Percentiles rank a stretch among this genome's conserved stretches.
These are phyloP conservation scores for Akanthomyces uredinophilus DNA, from an alignment of 2,329 filamentous ascomycete species.

Conservation along the genomic window DNA sequence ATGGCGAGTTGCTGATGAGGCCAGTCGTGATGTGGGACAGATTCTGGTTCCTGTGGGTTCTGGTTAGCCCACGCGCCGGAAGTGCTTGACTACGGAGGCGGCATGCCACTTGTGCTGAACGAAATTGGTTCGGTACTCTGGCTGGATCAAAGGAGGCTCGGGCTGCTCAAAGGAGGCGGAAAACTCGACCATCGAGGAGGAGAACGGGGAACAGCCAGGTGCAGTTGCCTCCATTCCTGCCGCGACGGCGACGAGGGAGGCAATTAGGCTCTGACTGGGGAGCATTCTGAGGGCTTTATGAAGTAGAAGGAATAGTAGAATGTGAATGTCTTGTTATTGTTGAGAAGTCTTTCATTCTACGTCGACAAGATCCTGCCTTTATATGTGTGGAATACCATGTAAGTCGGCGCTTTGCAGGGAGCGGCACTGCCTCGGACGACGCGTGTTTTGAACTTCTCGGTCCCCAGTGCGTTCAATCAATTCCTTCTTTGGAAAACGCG, in stretches of 20 bases:
- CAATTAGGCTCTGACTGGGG: not conserved
- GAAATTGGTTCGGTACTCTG: constrained; percentile 29
- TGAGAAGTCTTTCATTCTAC: too few species aligned
- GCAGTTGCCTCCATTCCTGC: not conserved
- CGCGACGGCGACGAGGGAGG: not conserved
- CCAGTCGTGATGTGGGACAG: constrained; percentile 34
- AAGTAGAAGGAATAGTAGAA: too few species aligned
- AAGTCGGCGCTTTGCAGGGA: too few species aligned
- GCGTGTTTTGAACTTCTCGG: too few species aligned
- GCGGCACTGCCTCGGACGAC: too few species aligned
- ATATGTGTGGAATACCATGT: too few species aligned
- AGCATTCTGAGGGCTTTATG: not conserved
- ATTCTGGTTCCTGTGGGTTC: constrained; percentile 28
- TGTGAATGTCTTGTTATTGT: too few species aligned
- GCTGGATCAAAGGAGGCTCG: constrained; percentile 26
- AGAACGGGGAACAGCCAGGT: constrained; percentile 22
- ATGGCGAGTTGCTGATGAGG: constrained; percentile 31
- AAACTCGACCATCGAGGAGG: constrained; percentile 24
- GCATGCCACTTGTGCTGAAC: constrained; percentile 36
- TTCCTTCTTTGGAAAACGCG: too few species aligned
- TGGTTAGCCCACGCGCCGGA: not conserved
- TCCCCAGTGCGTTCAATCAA: too few species aligned
- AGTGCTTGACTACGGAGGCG: not conserved
- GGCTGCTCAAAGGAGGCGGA: constrained; percentile 30
- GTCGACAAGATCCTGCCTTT: too few species aligned